Base-by-base conservation (phyloP, 2,329 filamentous ascomycete genomes). In the Cyphellophora europaea region DNA sequence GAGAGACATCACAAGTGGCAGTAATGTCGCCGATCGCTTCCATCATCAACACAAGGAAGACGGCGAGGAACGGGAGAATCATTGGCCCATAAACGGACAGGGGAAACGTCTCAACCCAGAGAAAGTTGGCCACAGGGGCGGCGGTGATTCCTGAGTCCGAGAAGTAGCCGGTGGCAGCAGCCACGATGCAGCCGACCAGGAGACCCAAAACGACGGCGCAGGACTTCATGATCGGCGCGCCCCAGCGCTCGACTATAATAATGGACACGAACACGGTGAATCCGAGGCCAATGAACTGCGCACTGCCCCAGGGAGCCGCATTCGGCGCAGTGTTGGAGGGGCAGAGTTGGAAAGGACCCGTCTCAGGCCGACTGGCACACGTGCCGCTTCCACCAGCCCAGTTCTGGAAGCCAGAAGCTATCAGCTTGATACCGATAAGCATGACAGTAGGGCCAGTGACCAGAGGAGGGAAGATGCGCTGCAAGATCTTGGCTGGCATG, bases 61-160 rank as follows among this genome's bases (percentile, higher is more conserved):
- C 56, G 3, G 64, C 63, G 17, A 80, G 53, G 21, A 80, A 53
- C 0, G 78, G 78, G 3, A 82, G 56, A 2, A 82, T 73, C n/a
- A 82, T 63, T 0, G 78, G 77, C 0, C 72, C 72, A 45, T 82
- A 81, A 6, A 82, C 63, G 5, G 62, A 66, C 5, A 82, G 58
- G n/a, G 71, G 71, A 63, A 82, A 82, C 0, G 75, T 82, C 41
- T 77, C 66, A 13, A 80, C 73, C 78, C 78, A 82, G 51, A 82
- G 72, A 56, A 82, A 82, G n/a, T 72, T 77, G 3, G 61, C 74
- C 1, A 68, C 71, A 0, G 77, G 77, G 0, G 78, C 75, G 5
- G 65, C 60, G 40, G 74, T 65, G 45, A 82, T 80, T 25, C 67
- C 65, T 5, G 62, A 61, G 10, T 60, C 56, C 34, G 75, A 74